Percentiles rank a stretch among this genome's conserved stretches.
These are phyloP conservation scores for Diaporthe vexans DNA, from an alignment of 2,329 filamentous ascomycete genomes.

Conservation along the genomic window DNA sequence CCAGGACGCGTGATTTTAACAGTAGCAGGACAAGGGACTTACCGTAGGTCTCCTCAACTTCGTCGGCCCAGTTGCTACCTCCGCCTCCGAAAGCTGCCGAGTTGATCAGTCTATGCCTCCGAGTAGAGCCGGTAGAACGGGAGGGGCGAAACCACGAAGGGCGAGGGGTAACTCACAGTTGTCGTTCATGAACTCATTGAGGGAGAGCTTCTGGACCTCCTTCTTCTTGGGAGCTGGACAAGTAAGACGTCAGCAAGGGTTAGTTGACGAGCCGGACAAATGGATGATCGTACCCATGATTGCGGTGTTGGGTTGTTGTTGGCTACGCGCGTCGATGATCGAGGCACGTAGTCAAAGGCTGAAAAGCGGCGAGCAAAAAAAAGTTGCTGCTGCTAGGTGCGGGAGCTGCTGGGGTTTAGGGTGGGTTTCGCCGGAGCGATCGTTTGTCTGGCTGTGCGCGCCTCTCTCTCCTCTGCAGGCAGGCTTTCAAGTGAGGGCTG, in stretches of 20 bases:
- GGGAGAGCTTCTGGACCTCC: slow-evolving; percentile 96
- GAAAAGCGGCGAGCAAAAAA: slow-evolving; percentile 37
- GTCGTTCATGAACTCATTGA: slow-evolving; percentile 95
- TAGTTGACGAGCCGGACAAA: slow-evolving; percentile 38
- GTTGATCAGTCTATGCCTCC: slow-evolving; percentile 46
- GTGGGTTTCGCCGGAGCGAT: slow-evolving; percentile 30
- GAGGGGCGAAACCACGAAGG: slow-evolving; percentile 34
- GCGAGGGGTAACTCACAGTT: slow-evolving; percentile 76
- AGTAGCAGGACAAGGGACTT: slow-evolving; percentile 55
- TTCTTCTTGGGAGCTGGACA: slow-evolving; percentile 88
- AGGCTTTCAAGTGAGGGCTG: slow-evolving; percentile 16
- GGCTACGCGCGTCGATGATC: slow-evolving; percentile 61
- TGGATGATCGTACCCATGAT: slow-evolving; percentile 67
- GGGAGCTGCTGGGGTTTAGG: slow-evolving; percentile 40
- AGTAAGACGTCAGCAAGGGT: slow-evolving; percentile 59
- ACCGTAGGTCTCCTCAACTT: slow-evolving; percentile 93
- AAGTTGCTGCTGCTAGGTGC: slow-evolving; percentile 32
- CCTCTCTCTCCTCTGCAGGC: slow-evolving; percentile 14
- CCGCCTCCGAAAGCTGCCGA: slow-evolving; percentile 63
- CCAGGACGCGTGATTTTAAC: slow-evolving; percentile 21
- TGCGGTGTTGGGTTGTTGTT: slow-evolving; percentile 59
- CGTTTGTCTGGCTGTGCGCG: slow-evolving; percentile 26
- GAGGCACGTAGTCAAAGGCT: slow-evolving; percentile 42
- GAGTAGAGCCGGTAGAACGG: slow-evolving; percentile 47
- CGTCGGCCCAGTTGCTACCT: slow-evolving; percentile 94